Percentiles rank a stretch among this genome's conserved stretches.
Evolutionary conservation across 495 filamentous ascomycete species (phyloP).

Genomic region (Patellaria atrata): DNA sequence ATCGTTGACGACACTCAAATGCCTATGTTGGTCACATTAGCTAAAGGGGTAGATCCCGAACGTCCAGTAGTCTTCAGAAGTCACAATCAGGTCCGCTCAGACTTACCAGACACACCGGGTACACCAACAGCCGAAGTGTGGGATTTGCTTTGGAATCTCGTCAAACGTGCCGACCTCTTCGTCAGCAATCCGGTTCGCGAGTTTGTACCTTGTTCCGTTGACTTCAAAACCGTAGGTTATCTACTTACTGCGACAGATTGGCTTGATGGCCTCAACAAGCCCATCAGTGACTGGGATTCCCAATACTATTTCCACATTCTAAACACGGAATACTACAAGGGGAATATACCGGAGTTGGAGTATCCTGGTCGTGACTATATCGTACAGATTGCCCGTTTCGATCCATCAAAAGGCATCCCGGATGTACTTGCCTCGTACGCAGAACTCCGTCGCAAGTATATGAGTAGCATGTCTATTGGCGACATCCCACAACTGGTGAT

Average conservation of each 20-base stretch:
- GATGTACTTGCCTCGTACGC: constrained; percentile 68
- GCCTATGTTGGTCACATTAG: constrained; percentile 65
- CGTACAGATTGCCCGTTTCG: constrained; percentile 72
- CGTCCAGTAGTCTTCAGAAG: constrained; percentile 68
- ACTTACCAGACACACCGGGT: constrained; percentile 46
- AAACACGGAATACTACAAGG: constrained; percentile 44
- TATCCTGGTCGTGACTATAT: constrained; percentile 67
- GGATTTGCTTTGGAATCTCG: constrained; percentile 61
- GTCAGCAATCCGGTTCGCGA: constrained; percentile 68
- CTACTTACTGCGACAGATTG: constrained; percentile 80
- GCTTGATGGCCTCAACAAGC: constrained; percentile 80
- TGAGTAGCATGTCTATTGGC: constrained; percentile 28
- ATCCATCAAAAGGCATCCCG: constrained; percentile 73
- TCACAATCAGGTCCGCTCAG: constrained; percentile 74
- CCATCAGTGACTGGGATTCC: constrained; percentile 55
- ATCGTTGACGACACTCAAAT: constrained; percentile 83
- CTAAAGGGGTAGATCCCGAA: constrained; percentile 55
- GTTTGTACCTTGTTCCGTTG: constrained; percentile 62
- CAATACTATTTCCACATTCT: constrained; percentile 67
- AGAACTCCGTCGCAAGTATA: constrained; percentile 50
- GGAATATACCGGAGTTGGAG: constrained; percentile 44
- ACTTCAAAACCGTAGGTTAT: constrained; percentile 53
- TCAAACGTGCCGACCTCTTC: constrained; percentile 61
- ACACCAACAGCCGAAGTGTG: constrained; percentile 62
- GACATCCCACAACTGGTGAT: constrained; percentile 61